Conservation (phyloP, 768 basidiomycete genomes). For the Myochromella boudieri region DNA sequence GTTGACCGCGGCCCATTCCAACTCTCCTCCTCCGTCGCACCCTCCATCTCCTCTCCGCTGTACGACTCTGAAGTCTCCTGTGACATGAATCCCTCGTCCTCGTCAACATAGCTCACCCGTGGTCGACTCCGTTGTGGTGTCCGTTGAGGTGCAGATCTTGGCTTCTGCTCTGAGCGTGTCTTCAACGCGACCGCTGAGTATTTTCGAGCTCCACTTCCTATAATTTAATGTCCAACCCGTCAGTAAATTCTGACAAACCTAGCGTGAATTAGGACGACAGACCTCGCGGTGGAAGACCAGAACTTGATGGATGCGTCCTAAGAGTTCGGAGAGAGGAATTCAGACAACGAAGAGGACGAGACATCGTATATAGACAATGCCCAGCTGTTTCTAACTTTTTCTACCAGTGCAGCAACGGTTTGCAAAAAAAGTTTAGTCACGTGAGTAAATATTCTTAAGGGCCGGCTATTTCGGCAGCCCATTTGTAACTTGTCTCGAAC, state of each 20-base stretch:
- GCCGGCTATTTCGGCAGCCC: too few relatives aligned
- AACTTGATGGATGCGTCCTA: conserved; percentile 9
- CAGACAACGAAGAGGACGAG: conserved; percentile 27
- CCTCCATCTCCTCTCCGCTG: conserved; percentile 2
- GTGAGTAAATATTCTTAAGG: conserved; percentile 7
- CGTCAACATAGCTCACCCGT: conserved; percentile 8
- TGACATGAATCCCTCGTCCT: conserved; percentile 6
- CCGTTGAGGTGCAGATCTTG: conserved; percentile 14
- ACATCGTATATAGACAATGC: conserved; percentile 21
- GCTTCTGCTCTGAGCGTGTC: conserved; percentile 19
- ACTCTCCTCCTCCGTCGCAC: conserved; percentile 9
- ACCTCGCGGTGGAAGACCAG: conserved; percentile 18
- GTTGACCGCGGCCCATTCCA: conserved; percentile 13
- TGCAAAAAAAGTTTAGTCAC: conserved; percentile 16
- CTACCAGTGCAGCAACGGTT: not conserved
- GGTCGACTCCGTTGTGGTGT: conserved; percentile 9
- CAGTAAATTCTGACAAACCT: conserved; percentile 3
- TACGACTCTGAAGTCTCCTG: conserved; percentile 7
- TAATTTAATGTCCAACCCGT: conserved; percentile 1
- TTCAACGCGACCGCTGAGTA: conserved; percentile 28
- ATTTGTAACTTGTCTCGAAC: not conserved
- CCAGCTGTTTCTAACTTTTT: conserved; percentile 11
- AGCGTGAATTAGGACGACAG: conserved; percentile 4
- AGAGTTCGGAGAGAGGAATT: conserved; percentile 21
- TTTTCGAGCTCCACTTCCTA: conserved; percentile 20